These are phyloP conservation scores for Austroboletus novae-zelandiae DNA, from an alignment of 1,284 basidiomycete genomes.

Conservation along the genomic window DNA sequence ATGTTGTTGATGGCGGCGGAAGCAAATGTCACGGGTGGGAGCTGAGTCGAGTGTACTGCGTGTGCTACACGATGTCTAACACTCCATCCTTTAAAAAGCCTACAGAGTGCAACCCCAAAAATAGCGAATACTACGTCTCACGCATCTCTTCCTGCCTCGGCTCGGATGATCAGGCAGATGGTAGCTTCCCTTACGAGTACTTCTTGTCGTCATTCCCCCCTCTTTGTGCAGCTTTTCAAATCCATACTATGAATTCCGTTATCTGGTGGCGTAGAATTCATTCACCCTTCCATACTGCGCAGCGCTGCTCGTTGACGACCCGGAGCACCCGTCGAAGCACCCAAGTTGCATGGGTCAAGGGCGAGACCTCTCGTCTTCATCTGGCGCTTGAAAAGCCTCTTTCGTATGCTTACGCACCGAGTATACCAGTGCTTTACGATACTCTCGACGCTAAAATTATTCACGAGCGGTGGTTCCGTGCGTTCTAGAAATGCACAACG, in stretches of 20 bases:
- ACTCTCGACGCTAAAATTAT: slow-evolving; percentile 13
- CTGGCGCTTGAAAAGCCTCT: slow-evolving; percentile 18
- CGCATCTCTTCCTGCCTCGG: slow-evolving; percentile 18
- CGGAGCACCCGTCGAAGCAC: slow-evolving; percentile 12
- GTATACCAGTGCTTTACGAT: slow-evolving; percentile 20
- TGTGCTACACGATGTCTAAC: slow-evolving; percentile 22
- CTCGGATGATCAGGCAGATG: slow-evolving; percentile 14
- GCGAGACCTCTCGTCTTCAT: slow-evolving; percentile 15
- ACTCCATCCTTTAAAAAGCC: slow-evolving; percentile 27
- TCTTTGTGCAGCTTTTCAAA: slow-evolving; percentile 22
- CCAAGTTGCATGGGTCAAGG: slow-evolving; percentile 30
- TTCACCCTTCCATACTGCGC: slow-evolving; percentile 28
- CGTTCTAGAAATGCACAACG: slow-evolving; percentile 31
- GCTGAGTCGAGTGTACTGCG: slow-evolving; percentile 11
- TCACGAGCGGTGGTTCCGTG: slow-evolving; percentile 6
- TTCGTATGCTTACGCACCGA: slow-evolving; percentile 19
- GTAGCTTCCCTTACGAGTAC: slow-evolving; percentile 4
- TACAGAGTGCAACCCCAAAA: slow-evolving; percentile 32
- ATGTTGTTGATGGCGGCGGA: slow-evolving; percentile 20
- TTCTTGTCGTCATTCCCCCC: slow-evolving; percentile 10
- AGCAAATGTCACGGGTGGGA: slow-evolving; percentile 22
- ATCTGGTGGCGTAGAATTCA: slow-evolving; percentile 32
- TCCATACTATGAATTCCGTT: slow-evolving; percentile 19
- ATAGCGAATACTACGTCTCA: slow-evolving; percentile 25
- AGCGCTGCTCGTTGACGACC: slow-evolving; percentile 9